Evolutionary conservation across 768 basidiomycete genomes (phyloP).

Genomic region (Kwoniella shandongensis): DNA sequence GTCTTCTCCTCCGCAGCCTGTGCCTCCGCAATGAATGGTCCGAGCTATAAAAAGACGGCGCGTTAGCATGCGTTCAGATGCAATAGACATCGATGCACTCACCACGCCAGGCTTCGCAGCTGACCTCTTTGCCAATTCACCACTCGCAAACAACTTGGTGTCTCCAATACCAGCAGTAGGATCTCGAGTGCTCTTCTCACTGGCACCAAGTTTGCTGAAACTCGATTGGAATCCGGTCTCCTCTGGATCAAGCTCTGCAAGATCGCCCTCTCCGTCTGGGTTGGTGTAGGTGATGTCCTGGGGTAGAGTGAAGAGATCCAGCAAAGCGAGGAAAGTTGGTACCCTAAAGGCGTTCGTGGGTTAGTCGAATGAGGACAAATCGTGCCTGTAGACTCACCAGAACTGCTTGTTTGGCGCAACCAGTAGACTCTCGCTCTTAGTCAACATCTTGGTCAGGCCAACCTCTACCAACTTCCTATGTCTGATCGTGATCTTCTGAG

Average conservation of each 20-base stretch:
- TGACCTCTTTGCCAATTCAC: constrained; percentile 37
- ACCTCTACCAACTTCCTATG: constrained; percentile 82
- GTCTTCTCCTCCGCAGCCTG: constrained; percentile 19
- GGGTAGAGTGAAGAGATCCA: constrained; percentile 74
- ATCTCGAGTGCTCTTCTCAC: constrained; percentile 60
- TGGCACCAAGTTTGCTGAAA: constrained; percentile 85
- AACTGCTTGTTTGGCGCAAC: constrained; percentile 63
- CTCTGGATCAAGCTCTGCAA: constrained; percentile 83
- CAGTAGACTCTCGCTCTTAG: constrained; percentile 70
- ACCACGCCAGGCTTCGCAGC: constrained; percentile 44
- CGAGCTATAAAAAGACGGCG: constrained; percentile 16
- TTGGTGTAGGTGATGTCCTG: constrained; percentile 60
- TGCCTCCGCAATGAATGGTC: constrained; percentile 24
- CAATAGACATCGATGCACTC: no score
- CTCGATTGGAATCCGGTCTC: constrained; percentile 94
- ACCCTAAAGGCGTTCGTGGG: constrained; percentile 60
- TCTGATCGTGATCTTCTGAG: constrained; percentile 73
- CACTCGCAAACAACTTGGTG: constrained; percentile 45
- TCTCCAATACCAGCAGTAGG: constrained; percentile 57
- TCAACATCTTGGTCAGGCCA: constrained; percentile 75
- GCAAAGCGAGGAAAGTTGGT: constrained; percentile 65
- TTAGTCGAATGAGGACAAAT: background rate
- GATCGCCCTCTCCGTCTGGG: constrained; percentile 50
- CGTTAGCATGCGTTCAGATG: no score
- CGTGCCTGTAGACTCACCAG: constrained; percentile 59